Evolutionary conservation across 805 yeast genomes (phyloP), one percentile per base, ranked within the genome.

Genomic region (Wickerhamiella nectarea): DNA sequence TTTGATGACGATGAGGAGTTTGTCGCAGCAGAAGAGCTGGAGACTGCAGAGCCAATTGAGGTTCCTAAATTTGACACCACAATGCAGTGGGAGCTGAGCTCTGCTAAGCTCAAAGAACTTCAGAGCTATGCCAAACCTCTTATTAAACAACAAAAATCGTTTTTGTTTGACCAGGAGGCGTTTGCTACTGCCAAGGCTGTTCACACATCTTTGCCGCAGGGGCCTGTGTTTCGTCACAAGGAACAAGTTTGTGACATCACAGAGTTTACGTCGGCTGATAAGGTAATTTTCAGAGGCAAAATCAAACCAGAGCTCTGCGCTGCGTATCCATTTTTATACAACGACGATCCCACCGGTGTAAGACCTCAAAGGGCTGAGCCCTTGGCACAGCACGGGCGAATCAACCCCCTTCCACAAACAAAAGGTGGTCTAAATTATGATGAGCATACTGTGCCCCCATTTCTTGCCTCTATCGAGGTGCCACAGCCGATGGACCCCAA

Each of bases 1-100:
- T 86, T 89, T 63, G 98, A 91, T 60, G 99, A 91, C 57, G 98
- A 91, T 60, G 97, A 89, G 59, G 95, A 95, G 0, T 93, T 94
- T 1, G 56, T 87, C 25, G 74, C 78, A 45, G 91, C 83, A 77
- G 55, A 76, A n/a, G 93, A 85, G 45, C 63, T 77, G 0, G 87
- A 80, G 40, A 78, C 84, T 0, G 69, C 74, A 5, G 89, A 79
- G n/a, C 69, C 89, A 0, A 28, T 28, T 11, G 31, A 11, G 8
- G 31, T n/a, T 7, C 31, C n/a, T 8, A 14, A 28, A 12, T 5
- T 11, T 11, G 14, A 14, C 15, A 11, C n/a, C n/a, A 14, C 31
- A 11, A 11, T 11, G 14, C 31, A 7, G 6, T 28, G 31, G 31
- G 15, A 11, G n/a, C 6, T 28, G 31, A 28, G 14, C n/a, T 14